Conservation (phyloP, 78 protist genomes). For the Dictyostelium intermedium region DNA sequence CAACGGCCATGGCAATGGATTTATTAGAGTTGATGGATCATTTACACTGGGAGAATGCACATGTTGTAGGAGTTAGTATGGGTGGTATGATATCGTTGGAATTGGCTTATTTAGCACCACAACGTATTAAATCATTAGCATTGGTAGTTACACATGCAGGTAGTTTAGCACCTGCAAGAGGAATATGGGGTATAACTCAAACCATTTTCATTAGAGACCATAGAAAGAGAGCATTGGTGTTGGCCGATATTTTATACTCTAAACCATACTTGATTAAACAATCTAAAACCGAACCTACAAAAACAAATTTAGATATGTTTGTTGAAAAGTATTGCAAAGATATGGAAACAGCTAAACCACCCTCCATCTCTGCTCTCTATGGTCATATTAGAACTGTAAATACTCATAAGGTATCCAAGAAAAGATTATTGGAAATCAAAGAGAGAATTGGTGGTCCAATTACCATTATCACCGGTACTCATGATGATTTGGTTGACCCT, state of each 20-base stretch:
- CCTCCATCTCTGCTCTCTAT: background rate
- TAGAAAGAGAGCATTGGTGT: background rate
- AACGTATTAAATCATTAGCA: constrained; percentile 2
- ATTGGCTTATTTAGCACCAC: background rate
- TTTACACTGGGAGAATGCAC: constrained; percentile 54
- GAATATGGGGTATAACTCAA: background rate
- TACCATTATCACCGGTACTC: constrained; percentile 40
- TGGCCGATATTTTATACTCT: constrained; percentile 27
- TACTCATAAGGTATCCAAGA: constrained; percentile 36
- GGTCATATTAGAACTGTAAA: constrained; percentile 55
- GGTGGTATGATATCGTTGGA: constrained; percentile 79
- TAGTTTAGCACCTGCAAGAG: constrained; percentile 1
- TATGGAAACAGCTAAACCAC: background rate
- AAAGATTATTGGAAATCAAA: background rate
- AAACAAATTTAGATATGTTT: background rate
- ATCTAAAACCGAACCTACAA: background rate
- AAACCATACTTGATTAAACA: background rate
- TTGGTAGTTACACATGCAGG: constrained; percentile 70
- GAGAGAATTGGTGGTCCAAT: constrained; percentile 10
- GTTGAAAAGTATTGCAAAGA: background rate
- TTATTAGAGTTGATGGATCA: constrained; percentile 55
- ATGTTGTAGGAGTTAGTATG: constrained; percentile 71
- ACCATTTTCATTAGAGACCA: constrained; percentile 5
- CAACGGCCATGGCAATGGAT: constrained; percentile 52
- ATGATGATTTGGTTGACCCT: constrained; percentile 47